Base-by-base conservation (phyloP, 2,329 filamentous ascomycete species). In the Fusarium verticillioides region DNA sequence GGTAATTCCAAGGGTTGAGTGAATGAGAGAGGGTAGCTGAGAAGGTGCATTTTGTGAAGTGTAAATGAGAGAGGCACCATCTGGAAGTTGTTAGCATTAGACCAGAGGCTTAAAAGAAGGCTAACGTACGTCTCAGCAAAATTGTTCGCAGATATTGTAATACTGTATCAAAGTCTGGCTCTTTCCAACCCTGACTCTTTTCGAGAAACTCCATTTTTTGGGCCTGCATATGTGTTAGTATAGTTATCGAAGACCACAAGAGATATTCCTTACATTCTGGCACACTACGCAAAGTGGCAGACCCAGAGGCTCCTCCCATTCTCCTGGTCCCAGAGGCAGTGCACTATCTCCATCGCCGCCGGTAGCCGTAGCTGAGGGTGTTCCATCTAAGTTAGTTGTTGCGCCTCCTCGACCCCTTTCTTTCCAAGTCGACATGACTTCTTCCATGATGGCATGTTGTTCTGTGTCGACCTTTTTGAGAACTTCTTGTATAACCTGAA, bases 91-190 rank as follows among this genome's bases (percentile, higher is more conserved):
- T 82, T 71, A 76, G 81, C 69, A 53, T 58, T 58, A 39, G 11
- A 26, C 9, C 13, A 56, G 18, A 28, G 46, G 9, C 26, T 23
- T 26, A 15, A 23, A 34, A n/a, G n/a, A 6, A 23, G 21, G 32
- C 60, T 11, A 26, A 73, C 72, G 7, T 84, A 95, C 95, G 90
- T 85, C 95, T 96, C 72, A 99, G 86, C 46, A 99, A 84, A 43
- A 97, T 91, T 0, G 96, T 98, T 74, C 96, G 90, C 79, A 99
- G 85, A 81, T 95, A 97, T 80, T 99, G 96, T 66, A 98, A 87
- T 47, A 99, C 94, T 75, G 96, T 95, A 81, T 99, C 96, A 78
- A 99, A 99, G 77, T 97, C 93, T 75, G 97, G 94, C 82, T 99
- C 96, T 82, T 95, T 96, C 95, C 96, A 99, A 19, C 93, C 91